Base-by-base conservation (phyloP, 108 stramenopile species). In the Aurantiochytrium sp. region DNA sequence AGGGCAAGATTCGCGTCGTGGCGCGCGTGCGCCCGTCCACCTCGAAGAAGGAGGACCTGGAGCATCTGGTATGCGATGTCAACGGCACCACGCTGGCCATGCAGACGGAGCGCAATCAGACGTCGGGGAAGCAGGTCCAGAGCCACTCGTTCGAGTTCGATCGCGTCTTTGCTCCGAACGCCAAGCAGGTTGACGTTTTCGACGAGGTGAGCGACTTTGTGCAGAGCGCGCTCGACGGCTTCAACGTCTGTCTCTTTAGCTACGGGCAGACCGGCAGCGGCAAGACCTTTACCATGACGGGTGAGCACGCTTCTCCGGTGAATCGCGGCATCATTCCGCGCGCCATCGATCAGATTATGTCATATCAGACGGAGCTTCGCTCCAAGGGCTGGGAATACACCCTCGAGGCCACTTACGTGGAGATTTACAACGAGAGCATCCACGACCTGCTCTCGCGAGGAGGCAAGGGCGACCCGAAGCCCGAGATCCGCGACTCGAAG, bases 381-480 rank as follows among this genome's bases (percentile, higher is more conserved):
- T 90, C 87, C 55, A 96, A 98, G 69, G 97, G 96, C 30, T 99
- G 99, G 99, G 89, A 88, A 19, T 99, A 97, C 92, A 93, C 91
- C 37, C 91, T 99, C 69, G 91, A 94, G 85, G 98, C 97, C 4
- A 95, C 95, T 36, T 99, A 98, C 90, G 89, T 99, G 69, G 99
- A 99, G 92, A 99, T 99, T 65, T 99, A 99, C 94, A 98, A 99
- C 92, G 99, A 99, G 89, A 92, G 96, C 34, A 93, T 99, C 37
- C 95, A 95, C 39, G 99, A 99, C 91, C 88, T 99, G 50, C 95
- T 99, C 32, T 90, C 91, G 90, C 41, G 36, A 3, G 1, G 21
- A 4, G 48, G 30, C 45, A 30, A 69, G 68, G 8, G 37, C 55
- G 55, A 34, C 24, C 4, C 54, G 37, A 34, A 55, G 81, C 85